A percentile compares a stretch with the other conserved stretches of the same genome.
Conservation (phyloP, 306 rosid genomes). For the Prunus dulcis region DNA sequence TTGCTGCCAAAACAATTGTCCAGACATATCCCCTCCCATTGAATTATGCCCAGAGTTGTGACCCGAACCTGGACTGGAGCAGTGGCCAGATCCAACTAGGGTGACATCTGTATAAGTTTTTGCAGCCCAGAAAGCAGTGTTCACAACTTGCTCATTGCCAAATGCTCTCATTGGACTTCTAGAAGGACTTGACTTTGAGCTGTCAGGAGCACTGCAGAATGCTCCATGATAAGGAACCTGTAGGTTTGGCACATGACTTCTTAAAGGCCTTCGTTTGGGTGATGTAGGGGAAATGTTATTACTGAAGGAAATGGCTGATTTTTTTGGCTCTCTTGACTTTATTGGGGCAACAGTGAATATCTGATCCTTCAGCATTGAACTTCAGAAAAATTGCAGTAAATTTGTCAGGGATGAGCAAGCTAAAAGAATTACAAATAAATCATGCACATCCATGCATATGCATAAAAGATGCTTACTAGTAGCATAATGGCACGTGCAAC, state of each 20-base stretch:
- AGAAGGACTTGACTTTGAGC: constrained; percentile 75
- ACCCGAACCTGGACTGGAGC: constrained; percentile 99
- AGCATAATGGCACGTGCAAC: constrained; percentile 7
- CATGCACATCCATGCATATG: constrained; percentile 13
- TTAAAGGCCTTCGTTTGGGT: constrained; percentile 75
- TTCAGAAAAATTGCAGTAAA: constrained; percentile 32
- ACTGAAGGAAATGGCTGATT: constrained; percentile 49
- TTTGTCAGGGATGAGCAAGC: constrained; percentile 37
- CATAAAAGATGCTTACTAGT: constrained; percentile 21
- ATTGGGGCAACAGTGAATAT: constrained; percentile 41
- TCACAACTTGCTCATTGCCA: constrained; percentile 52
- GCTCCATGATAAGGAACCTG: constrained; percentile 83
- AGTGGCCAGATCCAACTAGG: constrained; percentile 78
- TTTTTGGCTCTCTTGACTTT: constrained; percentile 55
- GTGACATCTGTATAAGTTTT: constrained; percentile 49
- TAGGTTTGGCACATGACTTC: constrained; percentile 81
- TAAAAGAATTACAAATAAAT: constrained; percentile 25
- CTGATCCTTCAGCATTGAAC: constrained; percentile 72
- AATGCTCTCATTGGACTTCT: constrained; percentile 64
- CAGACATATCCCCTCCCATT: constrained; percentile 96
- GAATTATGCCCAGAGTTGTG: constrained; percentile 98
- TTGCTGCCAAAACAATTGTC: constrained; percentile 63
- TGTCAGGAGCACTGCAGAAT: constrained; percentile 85
- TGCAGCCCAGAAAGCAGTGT: constrained; percentile 53
- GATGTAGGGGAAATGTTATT: constrained; percentile 53